Conservation (phyloP, 1,139 yeast species). For the Suhomyces guaymorum region DNA sequence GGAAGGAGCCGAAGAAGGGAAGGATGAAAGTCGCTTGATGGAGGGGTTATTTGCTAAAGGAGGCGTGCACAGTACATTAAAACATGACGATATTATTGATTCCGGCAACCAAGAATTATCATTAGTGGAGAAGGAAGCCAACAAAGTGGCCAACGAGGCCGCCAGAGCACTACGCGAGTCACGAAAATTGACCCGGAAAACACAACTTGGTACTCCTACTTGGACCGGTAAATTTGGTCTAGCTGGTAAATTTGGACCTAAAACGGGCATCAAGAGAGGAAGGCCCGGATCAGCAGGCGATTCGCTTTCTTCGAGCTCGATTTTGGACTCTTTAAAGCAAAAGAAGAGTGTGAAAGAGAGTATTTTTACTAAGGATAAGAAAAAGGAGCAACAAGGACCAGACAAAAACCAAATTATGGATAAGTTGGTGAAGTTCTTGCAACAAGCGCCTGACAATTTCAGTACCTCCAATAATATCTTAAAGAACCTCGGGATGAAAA, state of each 20-base stretch:
- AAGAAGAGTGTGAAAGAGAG: slow-evolving; percentile 14
- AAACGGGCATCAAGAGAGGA: slow-evolving; percentile 13
- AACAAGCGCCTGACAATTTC: slow-evolving; percentile 37
- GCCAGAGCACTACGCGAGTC: slow-evolving; percentile 71
- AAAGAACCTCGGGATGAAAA: slow-evolving; percentile 44
- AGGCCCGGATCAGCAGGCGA: slow-evolving; percentile 1
- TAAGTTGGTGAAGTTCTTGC: slow-evolving; percentile 37
- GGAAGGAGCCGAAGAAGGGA: slow-evolving; percentile 26
- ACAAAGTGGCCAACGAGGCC: slow-evolving; percentile 74
- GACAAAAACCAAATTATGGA: slow-evolving; percentile 35
- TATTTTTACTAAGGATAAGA: slow-evolving; percentile 14
- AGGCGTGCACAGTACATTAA: slow-evolving; percentile 74
- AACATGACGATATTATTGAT: slow-evolving; percentile 76
- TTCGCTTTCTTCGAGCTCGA: slow-evolving; percentile 28
- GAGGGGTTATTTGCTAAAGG: slow-evolving; percentile 71
- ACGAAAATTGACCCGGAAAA: slow-evolving; percentile 60
- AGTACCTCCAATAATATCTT: slow-evolving; percentile 63
- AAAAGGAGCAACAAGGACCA: slow-evolving; percentile 21
- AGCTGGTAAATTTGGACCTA: slow-evolving; percentile 60
- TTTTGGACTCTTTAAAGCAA: slow-evolving; percentile 35
- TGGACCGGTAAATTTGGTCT: slow-evolving; percentile 94
- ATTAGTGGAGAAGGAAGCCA: slow-evolving; percentile 74
- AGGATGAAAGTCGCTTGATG: slow-evolving; percentile 65
- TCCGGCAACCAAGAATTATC: slow-evolving; percentile 51
- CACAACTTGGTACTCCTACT: slow-evolving; percentile 82